Evolutionary conservation across 2,329 filamentous ascomycete species (phyloP), one percentile per base, ranked within the genome.

Genomic region (Chrysoporthe cubensis): DNA sequence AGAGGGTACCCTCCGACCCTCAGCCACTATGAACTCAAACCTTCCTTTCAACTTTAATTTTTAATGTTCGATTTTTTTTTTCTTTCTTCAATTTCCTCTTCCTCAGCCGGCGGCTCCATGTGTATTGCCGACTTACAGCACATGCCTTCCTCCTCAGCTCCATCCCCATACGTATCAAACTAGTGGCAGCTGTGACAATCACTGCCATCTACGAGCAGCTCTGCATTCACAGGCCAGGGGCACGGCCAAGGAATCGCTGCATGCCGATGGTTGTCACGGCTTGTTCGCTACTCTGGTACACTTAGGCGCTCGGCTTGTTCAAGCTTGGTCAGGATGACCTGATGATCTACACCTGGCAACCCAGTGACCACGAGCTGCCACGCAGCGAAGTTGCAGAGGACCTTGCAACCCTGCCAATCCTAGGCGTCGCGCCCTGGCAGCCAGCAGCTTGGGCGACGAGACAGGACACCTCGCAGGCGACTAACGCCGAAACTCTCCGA

Each of bases 281-380:
- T 54, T 54, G 50, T 54, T 16, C 32, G 26, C 11, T 13, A 13
- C 26, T 26, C 26, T 26, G 26, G 21, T 8, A 54, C 50, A 54
- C 50, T 13, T 54, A 54, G 50, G 21, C 50, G 50, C 50, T 21
- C 26, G 26, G 50, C 9, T 34, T 16, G 21, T 34, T 4, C 50
- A 32, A 40, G 11, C 21, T 16, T 54, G 50, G 11, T 3, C 26
- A 4, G 50, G 13, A 34, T 54, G 50, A 34, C 13, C 50, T 54
- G 50, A 54, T 54, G 50, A 54, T 34, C 50, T 54, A 54, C 50
- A 54, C 26, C 32, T 54, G 50, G 16, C 50, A 54, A 34, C 50
- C 50, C 26, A 32, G 50, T 54, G 50, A 32, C 50, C 50, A 54
- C 50, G 50, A 54, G 50, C 11, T 6, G 50, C 21, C 26, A 54